Base-by-base conservation (phyloP, 257 asterid genomes). In the Asclepias syriaca region DNA sequence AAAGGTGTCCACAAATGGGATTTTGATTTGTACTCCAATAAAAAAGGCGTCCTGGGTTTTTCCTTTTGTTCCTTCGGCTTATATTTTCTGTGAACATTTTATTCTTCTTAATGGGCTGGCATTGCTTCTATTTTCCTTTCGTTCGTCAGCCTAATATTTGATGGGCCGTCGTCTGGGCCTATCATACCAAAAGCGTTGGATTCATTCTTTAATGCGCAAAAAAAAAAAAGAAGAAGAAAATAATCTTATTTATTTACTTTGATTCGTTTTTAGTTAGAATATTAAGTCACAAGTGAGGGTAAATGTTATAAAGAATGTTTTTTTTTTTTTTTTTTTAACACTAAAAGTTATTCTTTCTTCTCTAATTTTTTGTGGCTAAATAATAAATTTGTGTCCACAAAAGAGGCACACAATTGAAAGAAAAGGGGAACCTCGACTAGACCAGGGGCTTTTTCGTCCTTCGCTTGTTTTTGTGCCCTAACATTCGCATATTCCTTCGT, bases 1-100 rank as follows among this genome's bases (percentile, higher is more conserved):
- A 78, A 24, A 78, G 71, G 34, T 68, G 77, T 66, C 77, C 79
- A 79, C 83, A 70, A 56, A 71, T 70, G 74, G 24, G 74, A 65
- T 12, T 72, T n/a, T n/a, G 77, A 72, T 69, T 65, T 70, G 67
- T 39, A 58, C 70, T 78, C 65, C 15, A 3, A 1, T 29, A 29
- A 60, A 54, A 63, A 72, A 39, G 22, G 19, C 9, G 45, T 46
- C 9, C 32, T 46, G 48, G 69, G 60, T 32, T 50, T 69, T 51
- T 63, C 61, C 16, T 24, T 50, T 43, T 12, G n/a, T 50, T 45
- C 18, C 7, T 68, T n/a, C 18, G 27, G 2, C 16, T 21, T 32
- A 53, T 54, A 10, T 53, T 45, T 12, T 65, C 21, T 13, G 10
- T 63, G 39, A 56, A 12, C 2, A 0, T 14, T 29, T 72, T 24